Evolutionary conservation across 1,139 yeast genomes (phyloP).

Genomic region (Candida sojae): DNA sequence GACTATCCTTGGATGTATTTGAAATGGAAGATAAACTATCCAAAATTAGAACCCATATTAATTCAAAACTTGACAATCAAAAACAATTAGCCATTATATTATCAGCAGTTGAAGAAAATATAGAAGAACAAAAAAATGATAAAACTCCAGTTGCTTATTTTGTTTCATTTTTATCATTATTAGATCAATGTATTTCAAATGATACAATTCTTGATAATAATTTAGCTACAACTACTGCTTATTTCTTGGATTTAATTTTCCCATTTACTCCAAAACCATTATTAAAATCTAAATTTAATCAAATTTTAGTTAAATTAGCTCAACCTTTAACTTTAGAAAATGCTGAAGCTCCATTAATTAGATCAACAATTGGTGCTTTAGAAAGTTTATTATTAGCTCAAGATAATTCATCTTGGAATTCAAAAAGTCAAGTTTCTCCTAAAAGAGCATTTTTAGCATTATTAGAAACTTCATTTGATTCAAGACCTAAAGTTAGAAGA

Average conservation of each 20-base stretch:
- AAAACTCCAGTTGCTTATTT: slow-evolving; percentile 73
- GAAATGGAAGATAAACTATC: slow-evolving; percentile 69
- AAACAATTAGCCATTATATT: slow-evolving; percentile 72
- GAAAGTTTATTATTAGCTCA: slow-evolving; percentile 81
- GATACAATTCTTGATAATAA: slow-evolving; percentile 57
- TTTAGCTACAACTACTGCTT: slow-evolving; percentile 75
- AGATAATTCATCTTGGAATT: slow-evolving; percentile 73
- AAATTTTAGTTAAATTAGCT: slow-evolving; percentile 76
- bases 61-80: slow-evolving; percentile 81
- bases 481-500: slow-evolving; percentile 94
- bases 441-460: slow-evolving; percentile 81
- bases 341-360: slow-evolving; percentile 82
- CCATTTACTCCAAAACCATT: slow-evolving; percentile 74
- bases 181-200: slow-evolving; percentile 69
- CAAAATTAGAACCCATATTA: slow-evolving; percentile 68
- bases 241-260: slow-evolving; percentile 76
- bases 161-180: slow-evolving; percentile 76
- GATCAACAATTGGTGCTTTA: slow-evolving; percentile 83
- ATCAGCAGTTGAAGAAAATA: slow-evolving; percentile 87
- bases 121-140: slow-evolving; percentile 67
- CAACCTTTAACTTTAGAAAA: slow-evolving; percentile 71
- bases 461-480: slow-evolving; percentile 78
- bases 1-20: slow-evolving; percentile 33
- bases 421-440: slow-evolving; percentile 63
- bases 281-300: slow-evolving; percentile 71